phyloP scores from a whole-genome alignment of 257 asterid genomes.

The Capsicum pubescens region DNA sequence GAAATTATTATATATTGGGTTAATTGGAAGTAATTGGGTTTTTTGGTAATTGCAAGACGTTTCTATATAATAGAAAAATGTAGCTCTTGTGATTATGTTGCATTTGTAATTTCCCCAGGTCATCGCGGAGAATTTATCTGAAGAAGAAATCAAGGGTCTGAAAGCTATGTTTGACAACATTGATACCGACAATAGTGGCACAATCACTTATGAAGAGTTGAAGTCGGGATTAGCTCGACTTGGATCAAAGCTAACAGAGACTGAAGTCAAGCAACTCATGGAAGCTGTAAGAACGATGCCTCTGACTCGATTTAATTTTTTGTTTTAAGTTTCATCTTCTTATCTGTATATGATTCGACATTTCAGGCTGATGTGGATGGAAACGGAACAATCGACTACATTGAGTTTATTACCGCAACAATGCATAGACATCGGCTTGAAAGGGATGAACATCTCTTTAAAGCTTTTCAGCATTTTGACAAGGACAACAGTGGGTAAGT shows the following conservation, averaged over 20 bases:
- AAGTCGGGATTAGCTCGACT: constrained; percentile 86
- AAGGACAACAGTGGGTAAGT: constrained; percentile 90
- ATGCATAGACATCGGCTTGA: constrained; percentile 96
- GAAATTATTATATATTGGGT: too few species aligned
- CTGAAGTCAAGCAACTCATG: constrained; percentile 88
- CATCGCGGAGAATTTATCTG: constrained; percentile 86
- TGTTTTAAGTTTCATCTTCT: background rate
- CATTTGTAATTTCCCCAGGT: constrained; percentile 50
- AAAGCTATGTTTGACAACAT: constrained; percentile 77
- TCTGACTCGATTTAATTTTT: background rate
- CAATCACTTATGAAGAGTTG: constrained; percentile 86
- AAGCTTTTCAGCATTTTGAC: constrained; percentile 85
- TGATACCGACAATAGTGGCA: constrained; percentile 83
- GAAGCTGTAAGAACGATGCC: constrained; percentile 69
- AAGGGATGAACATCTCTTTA: constrained; percentile 81
- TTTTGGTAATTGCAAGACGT: too few species aligned
- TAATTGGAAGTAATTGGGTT: too few species aligned
- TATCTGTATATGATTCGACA: background rate
- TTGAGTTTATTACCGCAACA: constrained; percentile 90
- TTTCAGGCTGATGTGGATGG: constrained; percentile 97
- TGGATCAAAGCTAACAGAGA: constrained; percentile 79
- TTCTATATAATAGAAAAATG: too few species aligned
- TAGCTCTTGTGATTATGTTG: background rate
- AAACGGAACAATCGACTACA: constrained; percentile 88
- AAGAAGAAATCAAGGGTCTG: constrained; percentile 89